Evolutionary conservation across 345 rosid species (phyloP).

Genomic region (Brassica incana): DNA sequence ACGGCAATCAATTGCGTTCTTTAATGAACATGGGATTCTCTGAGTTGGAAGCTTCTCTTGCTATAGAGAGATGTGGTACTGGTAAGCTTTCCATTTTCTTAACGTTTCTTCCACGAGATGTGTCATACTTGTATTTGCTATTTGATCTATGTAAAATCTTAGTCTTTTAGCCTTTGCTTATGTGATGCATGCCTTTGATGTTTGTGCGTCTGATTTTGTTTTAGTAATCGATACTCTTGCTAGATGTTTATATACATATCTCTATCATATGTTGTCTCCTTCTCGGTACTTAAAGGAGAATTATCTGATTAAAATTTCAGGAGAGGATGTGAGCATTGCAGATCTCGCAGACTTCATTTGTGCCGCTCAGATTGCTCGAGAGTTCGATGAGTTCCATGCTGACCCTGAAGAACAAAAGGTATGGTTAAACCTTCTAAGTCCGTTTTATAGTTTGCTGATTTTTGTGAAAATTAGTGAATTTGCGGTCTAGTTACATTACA

Average conservation of each 20-base stretch:
- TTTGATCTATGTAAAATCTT: background rate
- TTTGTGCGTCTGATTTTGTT: background rate
- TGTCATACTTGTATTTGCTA: background rate
- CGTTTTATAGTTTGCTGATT: background rate
- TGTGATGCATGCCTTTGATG: background rate
- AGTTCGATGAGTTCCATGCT: constrained; percentile 51
- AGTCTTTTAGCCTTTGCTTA: background rate
- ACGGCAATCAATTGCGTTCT: constrained; percentile 33
- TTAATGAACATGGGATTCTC: constrained; percentile 78
- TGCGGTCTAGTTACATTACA: background rate
- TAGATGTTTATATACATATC: constrained; percentile 10
- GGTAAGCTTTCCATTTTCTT: constrained; percentile 46
- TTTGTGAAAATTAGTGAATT: background rate
- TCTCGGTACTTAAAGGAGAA: background rate
- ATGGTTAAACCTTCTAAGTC: background rate
- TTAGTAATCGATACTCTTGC: constrained; percentile 12
- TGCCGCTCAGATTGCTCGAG: constrained; percentile 80
- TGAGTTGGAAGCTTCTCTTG: constrained; percentile 60
- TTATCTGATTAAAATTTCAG: constrained; percentile 43
- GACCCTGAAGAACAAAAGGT: constrained; percentile 63
- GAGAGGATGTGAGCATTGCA: constrained; percentile 52
- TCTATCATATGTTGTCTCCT: background rate
- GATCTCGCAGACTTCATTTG: constrained; percentile 76
- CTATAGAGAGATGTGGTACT: constrained; percentile 84
- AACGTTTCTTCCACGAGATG: background rate